Conservation (phyloP, 2,329 filamentous ascomycete species). For the Zarea fungicola region DNA sequence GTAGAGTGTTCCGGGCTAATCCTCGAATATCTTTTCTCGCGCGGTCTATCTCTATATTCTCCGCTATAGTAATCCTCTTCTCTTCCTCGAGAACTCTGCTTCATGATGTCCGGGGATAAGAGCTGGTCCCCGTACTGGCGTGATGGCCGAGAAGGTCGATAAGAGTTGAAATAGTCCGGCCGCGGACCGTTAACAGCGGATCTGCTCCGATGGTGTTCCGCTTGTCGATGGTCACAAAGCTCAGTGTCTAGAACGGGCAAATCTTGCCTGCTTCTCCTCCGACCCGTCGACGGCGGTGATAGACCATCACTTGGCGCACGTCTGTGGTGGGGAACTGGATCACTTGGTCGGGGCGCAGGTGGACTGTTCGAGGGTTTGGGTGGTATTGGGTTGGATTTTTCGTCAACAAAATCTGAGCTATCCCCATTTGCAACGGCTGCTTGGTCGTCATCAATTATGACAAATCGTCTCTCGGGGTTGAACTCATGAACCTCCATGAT, state of each 20-base stretch:
- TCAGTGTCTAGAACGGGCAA: conserved; percentile 43
- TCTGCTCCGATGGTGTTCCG: conserved; percentile 30
- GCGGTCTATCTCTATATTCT: conserved; percentile 4
- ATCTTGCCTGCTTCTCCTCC: conserved; percentile 31
- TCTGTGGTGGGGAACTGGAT: not conserved
- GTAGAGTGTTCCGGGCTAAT: not conserved
- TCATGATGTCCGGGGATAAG: conserved; percentile 39
- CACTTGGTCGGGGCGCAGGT: not conserved
- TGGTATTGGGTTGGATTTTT: conserved; percentile 18
- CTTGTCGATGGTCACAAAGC: conserved; percentile 21
- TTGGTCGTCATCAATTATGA: conserved; percentile 42
- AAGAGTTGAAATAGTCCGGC: conserved; percentile 27
- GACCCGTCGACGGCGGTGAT: conserved; percentile 17
- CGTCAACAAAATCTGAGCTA: conserved; percentile 25
- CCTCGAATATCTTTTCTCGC: conserved; percentile 7
- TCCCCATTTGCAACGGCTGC: not conserved
- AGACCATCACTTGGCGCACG: conserved; percentile 15
- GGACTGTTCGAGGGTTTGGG: conserved; percentile 1
- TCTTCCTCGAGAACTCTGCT: conserved; percentile 34
- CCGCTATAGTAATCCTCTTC: conserved; percentile 36
- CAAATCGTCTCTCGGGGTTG: conserved; percentile 61
- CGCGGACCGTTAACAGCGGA: conserved; percentile 30
- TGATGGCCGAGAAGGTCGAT: conserved; percentile 23
- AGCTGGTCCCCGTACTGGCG: conserved; percentile 30
- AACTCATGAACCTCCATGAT: conserved; percentile 57